Percentiles rank a stretch among this genome's conserved stretches.
These are phyloP conservation scores for Prasinococcaceae sp. DNA, from an alignment of 139 green algal genomes.

Conservation along the genomic window DNA sequence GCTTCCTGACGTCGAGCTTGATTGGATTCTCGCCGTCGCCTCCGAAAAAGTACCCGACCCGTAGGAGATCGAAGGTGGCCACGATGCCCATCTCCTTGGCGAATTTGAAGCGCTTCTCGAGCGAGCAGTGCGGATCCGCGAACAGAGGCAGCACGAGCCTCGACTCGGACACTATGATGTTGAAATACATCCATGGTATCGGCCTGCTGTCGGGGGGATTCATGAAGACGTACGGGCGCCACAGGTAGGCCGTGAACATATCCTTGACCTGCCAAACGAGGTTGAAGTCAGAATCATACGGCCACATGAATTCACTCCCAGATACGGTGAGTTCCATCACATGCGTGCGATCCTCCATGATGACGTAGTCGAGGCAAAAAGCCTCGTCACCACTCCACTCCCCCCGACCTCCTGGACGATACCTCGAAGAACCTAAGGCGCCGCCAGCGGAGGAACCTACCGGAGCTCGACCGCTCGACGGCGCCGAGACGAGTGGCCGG, in stretches of 20 bases:
- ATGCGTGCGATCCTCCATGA: conserved; percentile 1
- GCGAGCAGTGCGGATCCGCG: background rate
- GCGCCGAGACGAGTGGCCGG: no score
- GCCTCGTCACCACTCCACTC: no score
- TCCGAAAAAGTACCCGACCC: conserved; percentile 34
- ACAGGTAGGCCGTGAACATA: conserved; percentile 19
- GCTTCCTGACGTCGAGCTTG: conserved; percentile 14
- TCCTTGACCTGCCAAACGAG: conserved; percentile 20
- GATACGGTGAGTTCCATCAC: conserved; percentile 20
- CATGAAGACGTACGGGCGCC: conserved; percentile 2
- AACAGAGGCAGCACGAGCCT: conserved; percentile 6
- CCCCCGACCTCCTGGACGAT: no score
- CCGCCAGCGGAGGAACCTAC: no score
- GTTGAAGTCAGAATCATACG: conserved; percentile 14
- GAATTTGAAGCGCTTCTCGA: background rate
- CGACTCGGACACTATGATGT: conserved; percentile 25
- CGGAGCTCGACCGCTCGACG: no score
- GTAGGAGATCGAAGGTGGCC: conserved; percentile 18
- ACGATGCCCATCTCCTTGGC: conserved; percentile 4
- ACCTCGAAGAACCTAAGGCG: no score
- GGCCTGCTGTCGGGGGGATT: background rate
- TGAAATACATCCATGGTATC: conserved; percentile 29
- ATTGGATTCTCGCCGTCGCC: conserved; percentile 27
- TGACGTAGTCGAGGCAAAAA: conserved; percentile 5
- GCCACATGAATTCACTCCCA: conserved; percentile 17